phyloP scores from a whole-genome alignment of 345 rosid species.

The Arabidopsis arenosa region DNA sequence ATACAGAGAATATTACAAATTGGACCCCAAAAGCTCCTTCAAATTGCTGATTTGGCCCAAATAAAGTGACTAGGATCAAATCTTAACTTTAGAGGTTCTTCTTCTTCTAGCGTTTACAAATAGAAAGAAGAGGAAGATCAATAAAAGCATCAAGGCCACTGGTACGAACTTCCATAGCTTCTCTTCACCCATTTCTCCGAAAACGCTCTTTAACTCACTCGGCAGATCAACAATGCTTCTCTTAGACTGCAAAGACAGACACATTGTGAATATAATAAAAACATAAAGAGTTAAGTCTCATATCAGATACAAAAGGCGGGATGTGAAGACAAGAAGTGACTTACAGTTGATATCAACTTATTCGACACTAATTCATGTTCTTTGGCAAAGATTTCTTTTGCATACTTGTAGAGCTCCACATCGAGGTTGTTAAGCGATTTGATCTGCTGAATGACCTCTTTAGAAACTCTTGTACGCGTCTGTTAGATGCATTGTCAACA shows the following conservation, averaged over 20 bases:
- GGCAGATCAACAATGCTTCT: slow-evolving; percentile 49
- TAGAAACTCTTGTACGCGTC: slow-evolving; percentile 69
- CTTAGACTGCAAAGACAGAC: slow-evolving; percentile 28
- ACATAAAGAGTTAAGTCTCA: not conserved
- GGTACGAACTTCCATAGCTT: slow-evolving; percentile 50
- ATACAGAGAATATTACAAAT: slow-evolving; percentile 16
- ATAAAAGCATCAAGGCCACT: slow-evolving; percentile 48
- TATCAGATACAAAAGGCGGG: not conserved
- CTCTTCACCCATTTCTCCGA: slow-evolving; percentile 45
- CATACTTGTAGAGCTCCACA: slow-evolving; percentile 80
- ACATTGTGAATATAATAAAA: not conserved
- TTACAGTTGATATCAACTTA: slow-evolving; percentile 41
- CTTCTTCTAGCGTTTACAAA: slow-evolving; percentile 75
- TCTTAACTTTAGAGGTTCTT: slow-evolving; percentile 71
- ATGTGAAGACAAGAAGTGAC: not conserved
- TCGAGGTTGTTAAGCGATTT: slow-evolving; percentile 84
- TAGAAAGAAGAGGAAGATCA: slow-evolving; percentile 50
- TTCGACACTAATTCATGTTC: slow-evolving; percentile 50
- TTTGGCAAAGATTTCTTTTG: slow-evolving; percentile 68
- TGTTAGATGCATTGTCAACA: slow-evolving; percentile 45
- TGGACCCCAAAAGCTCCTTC: slow-evolving; percentile 18
- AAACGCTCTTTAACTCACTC: slow-evolving; percentile 50
- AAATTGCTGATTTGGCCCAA: slow-evolving; percentile 23
- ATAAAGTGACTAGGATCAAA: slow-evolving; percentile 48
- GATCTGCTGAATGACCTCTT: slow-evolving; percentile 61